Base-by-base conservation (phyloP, 495 filamentous ascomycete genomes). In the Thermothielavioides terrestris region DNA sequence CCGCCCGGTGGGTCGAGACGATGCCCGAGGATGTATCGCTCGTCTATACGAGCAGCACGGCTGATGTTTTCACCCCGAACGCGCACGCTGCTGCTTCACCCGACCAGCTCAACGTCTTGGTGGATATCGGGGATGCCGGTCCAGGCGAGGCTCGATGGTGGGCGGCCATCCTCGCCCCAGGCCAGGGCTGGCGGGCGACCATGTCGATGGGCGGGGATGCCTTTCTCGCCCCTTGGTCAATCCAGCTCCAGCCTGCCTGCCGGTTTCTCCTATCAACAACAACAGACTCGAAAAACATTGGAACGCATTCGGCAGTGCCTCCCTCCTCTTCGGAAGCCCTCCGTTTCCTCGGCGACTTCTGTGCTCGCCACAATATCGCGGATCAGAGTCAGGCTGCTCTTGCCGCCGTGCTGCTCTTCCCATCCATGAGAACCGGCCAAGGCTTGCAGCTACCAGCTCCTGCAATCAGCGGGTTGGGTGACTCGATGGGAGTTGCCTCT, bases 101-200 rank as follows among this genome's bases (percentile, higher is more conserved):
- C 10, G 35, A 40, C 22, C 18, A 40, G 12, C 21, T 21, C 22
- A 36, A 1, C 14, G 17, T 42, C 20, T 17, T 41, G 6, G 49
- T 63, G 28, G 57, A 67, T 41, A 48, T 65, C 25, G 46, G 55
- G 21, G 48, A 57, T 59, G 52, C 56, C 38, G 49, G 55, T 32
- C 57, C 52, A 42, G 61, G 61, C 10, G 61, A 63, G 35, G 50
- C 57, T 52, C 54, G 60, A 46, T 67, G 55, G 57, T 67, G 64
- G 64, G 52, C 64, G 38, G 64, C 62, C 20, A 36, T 67, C 9
- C 56, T 67, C 17, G 60, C 60, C 18, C 52, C 53, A 9, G 58
- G 47, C 41, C 51, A 56, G 36, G 64, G 60, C 40, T 65, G 64
- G 62, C 52, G 52, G 46, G 54, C 60, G 21, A 50, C 31, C 17